Evolutionary conservation across 768 basidiomycete species (phyloP), one percentile per base, ranked within the genome.

Genomic region (Dentipellis fragilis): DNA sequence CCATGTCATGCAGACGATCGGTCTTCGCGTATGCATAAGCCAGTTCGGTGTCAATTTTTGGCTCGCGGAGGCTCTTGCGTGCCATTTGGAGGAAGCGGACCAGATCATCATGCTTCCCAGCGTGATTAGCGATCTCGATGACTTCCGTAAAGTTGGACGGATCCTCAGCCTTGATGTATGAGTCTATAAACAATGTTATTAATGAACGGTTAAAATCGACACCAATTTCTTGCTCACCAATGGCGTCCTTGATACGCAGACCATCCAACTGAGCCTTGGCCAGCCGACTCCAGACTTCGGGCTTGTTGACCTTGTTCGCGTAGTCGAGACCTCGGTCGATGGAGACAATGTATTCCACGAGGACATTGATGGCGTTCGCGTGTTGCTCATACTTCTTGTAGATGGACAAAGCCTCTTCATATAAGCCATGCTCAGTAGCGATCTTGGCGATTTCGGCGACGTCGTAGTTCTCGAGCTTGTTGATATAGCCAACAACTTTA

Each of bases 181-280:
- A 97, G 66, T 98, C 93, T 89, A 61, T 3, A 2, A 3, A 29
- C 14, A 19, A 42, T 42, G 8, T 4, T 14, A 3, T 19, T 42
- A 42, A 42, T 37, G 21, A 49, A 11, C 3, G 23, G 53, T 52
- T 11, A 2, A 42, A 2, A 29, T n/a, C 11, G 21, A 40, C 37
- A 19, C 47, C 51, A 39, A 58, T 10, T 29, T 35, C 62, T n/a
- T 59, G 46, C 45, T 21, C 62, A 92, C 90, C 93, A 62, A 99
- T 97, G 11, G 95, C 84, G 64, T 99, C 95, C 72, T 97, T 98
- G 74, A 99, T 90, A 45, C 96, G 90, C 51, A 98, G 80, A 61
- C 96, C 96, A 67, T 99, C 96, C 51, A 99, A 80, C 68, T 99
- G 96, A 19, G 96, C 96, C 71, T 99, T 99, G n/a, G 90, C 96